Base-by-base conservation (phyloP, 345 rosid species). In the Ricinus communis region DNA sequence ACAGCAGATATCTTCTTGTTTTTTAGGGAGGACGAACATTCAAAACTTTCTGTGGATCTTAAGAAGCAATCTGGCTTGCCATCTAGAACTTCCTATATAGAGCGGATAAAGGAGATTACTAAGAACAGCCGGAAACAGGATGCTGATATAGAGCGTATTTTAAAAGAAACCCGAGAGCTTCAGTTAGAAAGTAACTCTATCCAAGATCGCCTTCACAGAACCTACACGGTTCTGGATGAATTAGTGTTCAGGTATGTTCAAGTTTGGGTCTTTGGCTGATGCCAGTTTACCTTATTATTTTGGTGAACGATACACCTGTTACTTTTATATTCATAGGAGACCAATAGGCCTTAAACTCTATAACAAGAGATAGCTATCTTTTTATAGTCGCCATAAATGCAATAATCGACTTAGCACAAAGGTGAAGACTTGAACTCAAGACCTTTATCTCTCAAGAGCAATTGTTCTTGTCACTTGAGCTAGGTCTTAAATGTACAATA, bases 181-280 rank as follows among this genome's bases (percentile, higher is more conserved):
- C 97, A 93, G 76, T 62, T 88, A 72, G 91, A 93, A 74, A 93
- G 96, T 73, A 93, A 93, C 74, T 83, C 87, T 69, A 88, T 91
- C 62, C 94, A 72, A 81, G 98, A 91, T 71, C 84, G 97, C 67
- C 93, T 93, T 68, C 88, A 88, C 80, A 88, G 97, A 62, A 87
- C 93, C 31, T 88, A 84, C 77, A 86, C 93, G 45, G 84, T 93
- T 62, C 81, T 85, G 22, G 97, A 93, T 81, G 98, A 93, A 74
- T 81, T 89, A 69, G 81, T 88, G 22, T 85, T 83, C 86, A 88
- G 96, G 96, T 88, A 78, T 50, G 62, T 16, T 24, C 62, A 15
- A 25, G 8, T 18, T 13, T 22, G 15, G 36, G 51, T 16, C 21
- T 25, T 11, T 9, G 9, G 27, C 22, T 31, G n/a, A 5, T 47